Evolutionary conservation across 148 eudicot species (phyloP).

Genomic region (Cornus kousa): DNA sequence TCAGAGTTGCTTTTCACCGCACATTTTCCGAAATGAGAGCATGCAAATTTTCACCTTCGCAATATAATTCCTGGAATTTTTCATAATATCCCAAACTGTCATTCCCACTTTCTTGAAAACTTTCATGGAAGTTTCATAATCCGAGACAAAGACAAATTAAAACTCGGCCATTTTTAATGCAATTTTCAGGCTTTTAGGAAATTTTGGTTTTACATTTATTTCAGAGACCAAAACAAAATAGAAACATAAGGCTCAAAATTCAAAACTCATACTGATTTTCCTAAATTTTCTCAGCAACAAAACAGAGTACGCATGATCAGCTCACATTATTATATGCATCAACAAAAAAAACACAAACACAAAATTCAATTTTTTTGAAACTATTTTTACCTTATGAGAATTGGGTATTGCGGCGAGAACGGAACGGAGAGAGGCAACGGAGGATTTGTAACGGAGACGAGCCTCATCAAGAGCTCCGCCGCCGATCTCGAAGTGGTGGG

Average conservation of each 20-base stretch:
- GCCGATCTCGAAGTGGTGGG: conserved; percentile 66
- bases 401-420: conserved; percentile 64
- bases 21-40: too few relatives aligned
- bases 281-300: not conserved
- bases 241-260: not conserved
- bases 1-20: too few relatives aligned
- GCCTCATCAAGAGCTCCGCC: conserved; percentile 89
- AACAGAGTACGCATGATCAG: not conserved
- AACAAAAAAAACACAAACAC: not conserved
- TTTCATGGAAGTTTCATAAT: not conserved
- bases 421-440: conserved; percentile 61
- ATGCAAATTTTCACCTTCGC: too few relatives aligned
- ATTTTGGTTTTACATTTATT: not conserved
- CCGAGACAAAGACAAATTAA: not conserved
- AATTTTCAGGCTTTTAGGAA: not conserved
- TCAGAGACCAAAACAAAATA: not conserved
- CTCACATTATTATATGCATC: not conserved
- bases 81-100: not conserved
- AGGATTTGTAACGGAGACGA: conserved; percentile 66
- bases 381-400: conserved; percentile 42
- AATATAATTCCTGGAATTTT: too few relatives aligned
- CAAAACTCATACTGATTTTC: not conserved
- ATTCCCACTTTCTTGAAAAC: too few relatives aligned
- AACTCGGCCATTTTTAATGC: too few relatives aligned
- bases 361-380: not conserved